These are phyloP conservation scores for Hymenoscyphus fructigenus DNA, from an alignment of 2,329 filamentous ascomycete genomes.

Conservation along the genomic window DNA sequence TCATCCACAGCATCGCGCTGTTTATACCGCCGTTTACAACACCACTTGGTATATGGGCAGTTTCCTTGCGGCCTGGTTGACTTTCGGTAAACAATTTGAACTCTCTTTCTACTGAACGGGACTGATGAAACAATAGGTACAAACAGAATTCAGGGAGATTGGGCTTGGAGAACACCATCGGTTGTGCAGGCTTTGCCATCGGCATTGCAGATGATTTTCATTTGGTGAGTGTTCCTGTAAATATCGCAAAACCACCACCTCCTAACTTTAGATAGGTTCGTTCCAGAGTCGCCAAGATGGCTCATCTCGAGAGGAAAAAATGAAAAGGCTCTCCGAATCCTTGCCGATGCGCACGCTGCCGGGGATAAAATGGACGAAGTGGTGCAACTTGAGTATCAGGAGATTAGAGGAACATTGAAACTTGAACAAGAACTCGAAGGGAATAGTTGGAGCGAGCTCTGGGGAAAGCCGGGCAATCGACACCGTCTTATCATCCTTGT, in stretches of 20 bases:
- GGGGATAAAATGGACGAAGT: slow-evolving; percentile 41
- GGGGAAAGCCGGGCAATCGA: slow-evolving; percentile 53
- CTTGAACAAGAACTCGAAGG: slow-evolving; percentile 47
- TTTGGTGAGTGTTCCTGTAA: slow-evolving; percentile 23
- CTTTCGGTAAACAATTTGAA: slow-evolving; percentile 38
- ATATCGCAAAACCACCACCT: slow-evolving; percentile 15
- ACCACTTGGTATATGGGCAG: slow-evolving; percentile 44
- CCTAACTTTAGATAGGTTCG: slow-evolving; percentile 30
- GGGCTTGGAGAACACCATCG: slow-evolving; percentile 39
- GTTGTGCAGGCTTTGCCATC: slow-evolving; percentile 36
- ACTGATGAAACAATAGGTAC: slow-evolving; percentile 33
- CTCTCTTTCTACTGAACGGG: neutral
- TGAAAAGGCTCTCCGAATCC: slow-evolving; percentile 49
- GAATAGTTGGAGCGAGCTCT: slow-evolving; percentile 47
- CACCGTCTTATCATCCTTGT: slow-evolving; percentile 53
- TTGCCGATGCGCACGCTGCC: slow-evolving; percentile 47
- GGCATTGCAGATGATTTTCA: slow-evolving; percentile 29
- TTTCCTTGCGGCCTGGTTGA: slow-evolving; percentile 47
- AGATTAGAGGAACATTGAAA: slow-evolving; percentile 45
- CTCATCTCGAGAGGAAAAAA: slow-evolving; percentile 46
- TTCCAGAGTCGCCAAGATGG: slow-evolving; percentile 43
- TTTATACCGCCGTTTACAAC: slow-evolving; percentile 46
- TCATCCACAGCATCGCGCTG: slow-evolving; percentile 47
- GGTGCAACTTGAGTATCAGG: slow-evolving; percentile 42
- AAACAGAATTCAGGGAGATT: slow-evolving; percentile 37